A percentile compares a stretch with the other conserved stretches of the same genome.
phyloP scores from a whole-genome alignment of 1,139 yeast species.

The Zygosaccharomyces pseudobailii region DNA sequence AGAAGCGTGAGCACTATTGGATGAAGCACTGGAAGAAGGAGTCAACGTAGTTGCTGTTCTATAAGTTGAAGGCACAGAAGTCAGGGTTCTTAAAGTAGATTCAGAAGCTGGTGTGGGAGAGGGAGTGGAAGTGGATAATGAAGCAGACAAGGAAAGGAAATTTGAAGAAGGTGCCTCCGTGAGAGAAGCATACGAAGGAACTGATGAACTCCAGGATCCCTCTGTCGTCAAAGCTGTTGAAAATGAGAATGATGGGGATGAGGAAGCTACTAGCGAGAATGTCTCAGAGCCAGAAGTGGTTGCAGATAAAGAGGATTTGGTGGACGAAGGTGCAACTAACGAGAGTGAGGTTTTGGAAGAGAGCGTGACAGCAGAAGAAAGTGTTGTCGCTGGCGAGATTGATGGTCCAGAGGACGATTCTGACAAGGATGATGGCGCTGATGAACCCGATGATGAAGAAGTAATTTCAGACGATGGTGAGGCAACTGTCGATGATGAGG shows the following conservation, averaged over 20 bases:
- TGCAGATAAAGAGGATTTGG: too few species aligned
- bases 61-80: conserved; percentile 1
- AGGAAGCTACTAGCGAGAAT: too few species aligned
- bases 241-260: too few species aligned
- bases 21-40: conserved; percentile 9
- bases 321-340: too few species aligned
- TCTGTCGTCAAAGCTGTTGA: neutral
- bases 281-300: too few species aligned
- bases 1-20: conserved; percentile 35
- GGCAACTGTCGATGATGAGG: neutral
- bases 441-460: neutral
- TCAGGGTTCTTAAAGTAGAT: conserved; percentile 1
- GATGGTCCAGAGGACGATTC: too few species aligned
- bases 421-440: neutral
- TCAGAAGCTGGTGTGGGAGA: conserved; percentile 1
- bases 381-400: too few species aligned
- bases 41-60: neutral
- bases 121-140: conserved; percentile 3
- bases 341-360: too few species aligned
- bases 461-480: neutral
- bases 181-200: neutral
- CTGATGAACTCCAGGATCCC: neutral
- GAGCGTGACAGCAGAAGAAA: too few species aligned
- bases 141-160: neutral
- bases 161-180: neutral